Evolutionary conservation across 1,284 basidiomycete genomes (phyloP).

Genomic region (Ceratorhiza oryzae-sativae): DNA sequence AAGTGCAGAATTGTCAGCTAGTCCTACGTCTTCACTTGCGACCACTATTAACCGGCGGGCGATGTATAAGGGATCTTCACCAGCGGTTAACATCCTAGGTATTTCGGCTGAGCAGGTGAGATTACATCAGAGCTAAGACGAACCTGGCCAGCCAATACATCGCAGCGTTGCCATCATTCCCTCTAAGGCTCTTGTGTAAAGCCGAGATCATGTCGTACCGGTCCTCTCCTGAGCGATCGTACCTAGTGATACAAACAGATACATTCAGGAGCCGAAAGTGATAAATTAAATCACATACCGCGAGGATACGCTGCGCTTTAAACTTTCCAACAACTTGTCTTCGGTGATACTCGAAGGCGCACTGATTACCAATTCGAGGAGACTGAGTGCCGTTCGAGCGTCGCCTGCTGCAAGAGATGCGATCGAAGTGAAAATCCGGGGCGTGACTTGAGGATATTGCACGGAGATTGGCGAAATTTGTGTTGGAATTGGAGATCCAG

Average conservation of each 20-base stretch:
- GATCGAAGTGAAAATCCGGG: slow-evolving; percentile 60
- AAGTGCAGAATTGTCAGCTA: slow-evolving; percentile 76
- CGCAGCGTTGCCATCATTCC: slow-evolving; percentile 79
- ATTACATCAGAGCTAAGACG: slow-evolving; percentile 35
- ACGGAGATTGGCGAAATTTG: slow-evolving; percentile 35
- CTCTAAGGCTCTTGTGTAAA: slow-evolving; percentile 85
- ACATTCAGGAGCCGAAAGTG: not conserved
- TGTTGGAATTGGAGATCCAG: slow-evolving; percentile 35
- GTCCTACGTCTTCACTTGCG: slow-evolving; percentile 85
- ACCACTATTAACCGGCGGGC: slow-evolving; percentile 83
- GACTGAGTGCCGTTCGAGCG: slow-evolving; percentile 71
- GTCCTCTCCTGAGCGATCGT: slow-evolving; percentile 78
- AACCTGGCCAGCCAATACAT: slow-evolving; percentile 85
- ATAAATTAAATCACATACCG: slow-evolving; percentile 46
- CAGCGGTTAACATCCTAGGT: slow-evolving; percentile 75
- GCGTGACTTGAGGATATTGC: slow-evolving; percentile 58
- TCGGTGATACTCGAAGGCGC: slow-evolving; percentile 55
- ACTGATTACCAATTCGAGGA: slow-evolving; percentile 67
- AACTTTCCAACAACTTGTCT: slow-evolving; percentile 56
- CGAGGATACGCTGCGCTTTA: slow-evolving; percentile 64
- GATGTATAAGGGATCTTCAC: slow-evolving; percentile 88
- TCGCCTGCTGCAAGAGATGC: slow-evolving; percentile 69
- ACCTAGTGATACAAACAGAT: slow-evolving; percentile 53
- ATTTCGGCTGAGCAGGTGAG: slow-evolving; percentile 22
- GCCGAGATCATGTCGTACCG: slow-evolving; percentile 90